Evolutionary conservation across 2,329 filamentous ascomycete species (phyloP), one percentile per base, ranked within the genome.

Genomic region (Cladophialophora carrionii): DNA sequence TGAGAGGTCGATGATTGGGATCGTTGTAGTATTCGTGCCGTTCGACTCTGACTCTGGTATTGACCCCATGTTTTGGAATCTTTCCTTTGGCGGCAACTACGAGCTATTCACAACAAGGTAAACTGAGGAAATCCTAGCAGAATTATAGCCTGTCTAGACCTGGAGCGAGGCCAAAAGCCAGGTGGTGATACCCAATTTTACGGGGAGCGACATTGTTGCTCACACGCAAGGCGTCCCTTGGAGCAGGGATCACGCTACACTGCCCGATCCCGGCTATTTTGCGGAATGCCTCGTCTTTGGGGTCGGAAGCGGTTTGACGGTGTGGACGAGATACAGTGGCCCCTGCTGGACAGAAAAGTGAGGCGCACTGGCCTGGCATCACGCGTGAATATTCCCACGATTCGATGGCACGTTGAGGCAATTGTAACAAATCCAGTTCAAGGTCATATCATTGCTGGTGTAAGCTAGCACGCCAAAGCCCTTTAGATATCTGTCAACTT

Each of bases 1-100:
- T 20, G 74, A 71, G 65, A 81, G 77, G 64, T 80, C 78, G 49
- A 81, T 73, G 24, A 78, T 70, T 14, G 78, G 78, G 56, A 81
- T 78, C 32, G 41, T 53, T 12, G 20, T 14, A 14, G 51, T 26
- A n/a, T 7, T 53, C 22, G 24, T 26, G 31, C 17, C 20, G 10
- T 49, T 48, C n/a, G 6, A 20, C 12, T 34, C 41, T 56, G 56
- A 26, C 10, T 24, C 51, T 10, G 51, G 20, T 17, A 64, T 61
- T 17, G 62, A 61, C 8, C 62, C 62, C 62, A 64, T 64, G 8
- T 37, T 52, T 5, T 43, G n/a, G 29, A 9, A 37, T 51, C 3
- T 24, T 26, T 26, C 48, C 34, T 17, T 43, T 43, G 17, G 5
- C 3, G 37, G 37, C 17, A 5, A 43, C 37, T 14, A 43, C 37